Evolutionary conservation across 306 rosid genomes (phyloP), one percentile per base, ranked within the genome.

Genomic region (Begonia loranthoides): DNA sequence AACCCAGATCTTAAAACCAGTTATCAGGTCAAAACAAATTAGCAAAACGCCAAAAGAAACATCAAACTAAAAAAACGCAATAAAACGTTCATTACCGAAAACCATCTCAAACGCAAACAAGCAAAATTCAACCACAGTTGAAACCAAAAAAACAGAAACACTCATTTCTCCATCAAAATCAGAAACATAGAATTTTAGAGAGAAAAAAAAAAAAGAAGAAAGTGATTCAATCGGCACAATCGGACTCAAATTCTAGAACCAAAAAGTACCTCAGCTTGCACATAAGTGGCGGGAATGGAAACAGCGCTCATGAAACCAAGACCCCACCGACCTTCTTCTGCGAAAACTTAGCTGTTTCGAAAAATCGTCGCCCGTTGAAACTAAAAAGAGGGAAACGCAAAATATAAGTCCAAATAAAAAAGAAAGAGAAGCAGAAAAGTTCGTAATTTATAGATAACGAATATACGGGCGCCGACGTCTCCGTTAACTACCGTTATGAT

Each of bases 281-380:
- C 68, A 66, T 74, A 72, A 76, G 75, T 78, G 83, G 88, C 85
- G 82, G 86, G 80, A 86, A 86, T 76, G 60, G 58, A 76, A 86
- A 63, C 71, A 62, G 62, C 80, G 82, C 83, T 80, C 79, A 80
- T 75, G 71, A 73, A 77, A 60, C 43, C 45, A 41, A 68, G 55
- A 58, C 52, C 66, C 59, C 44, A 66, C 22, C 55, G 62, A 44
- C 61, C 51, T 44, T 58, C 64, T 50, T 62, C 28, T 50, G 49
- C 28, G 49, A 50, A 51, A 67, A 71, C 77, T 73, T 54, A 53
- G 63, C 44, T 67, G 60, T 79, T 78, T 90, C 84, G 90, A 89
- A 82, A 85, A 90, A 79, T 72, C 87, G 76, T 85, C 87, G 97
- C 94, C 90, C 95, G 99, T 90, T 90, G 94, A 90, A 85, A 80